Percentiles rank a stretch among this genome's conserved stretches.
Evolutionary conservation across 495 filamentous ascomycete species (phyloP).

Genomic region (Articulospora tetracladia): DNA sequence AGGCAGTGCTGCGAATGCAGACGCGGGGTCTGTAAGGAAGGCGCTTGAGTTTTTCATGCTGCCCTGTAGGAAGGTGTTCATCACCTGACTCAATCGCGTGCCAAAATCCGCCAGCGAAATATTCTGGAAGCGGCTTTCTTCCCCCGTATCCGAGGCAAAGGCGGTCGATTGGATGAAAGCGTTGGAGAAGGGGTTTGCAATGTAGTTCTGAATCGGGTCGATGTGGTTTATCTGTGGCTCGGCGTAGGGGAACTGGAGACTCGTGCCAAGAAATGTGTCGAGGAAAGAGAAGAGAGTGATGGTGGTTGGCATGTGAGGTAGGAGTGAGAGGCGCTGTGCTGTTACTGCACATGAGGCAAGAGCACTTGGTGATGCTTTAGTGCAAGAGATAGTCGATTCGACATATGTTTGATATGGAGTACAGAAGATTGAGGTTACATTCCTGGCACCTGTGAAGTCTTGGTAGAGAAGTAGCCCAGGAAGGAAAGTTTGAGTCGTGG

Average conservation of each 20-base stretch:
- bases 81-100: slow-evolving; percentile 10
- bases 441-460: slow-evolving; percentile 15
- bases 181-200: slow-evolving; percentile 10
- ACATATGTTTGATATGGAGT: slow-evolving; percentile 15
- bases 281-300: slow-evolving; percentile 10
- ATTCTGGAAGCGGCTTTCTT: slow-evolving; percentile 9
- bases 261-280: background rate
- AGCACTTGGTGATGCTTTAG: background rate
- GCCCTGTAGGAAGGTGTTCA: slow-evolving; percentile 16
- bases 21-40: slow-evolving; percentile 1
- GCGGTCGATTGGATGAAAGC: slow-evolving; percentile 15
- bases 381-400: slow-evolving; percentile 12
- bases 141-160: background rate
- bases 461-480: slow-evolving; percentile 16
- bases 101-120: slow-evolving; percentile 16
- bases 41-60: slow-evolving; percentile 9
- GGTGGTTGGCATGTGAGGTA: background rate
- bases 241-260: slow-evolving; percentile 3
- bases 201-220: slow-evolving; percentile 17
- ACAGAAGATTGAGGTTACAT: slow-evolving; percentile 20
- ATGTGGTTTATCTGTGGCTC: slow-evolving; percentile 3
- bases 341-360: slow-evolving; percentile 10
- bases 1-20: background rate
- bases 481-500: background rate
- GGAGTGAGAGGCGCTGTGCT: slow-evolving; percentile 16